phyloP scores from a whole-genome alignment of 805 yeast genomes.

The Jamesozyma gamospora region DNA sequence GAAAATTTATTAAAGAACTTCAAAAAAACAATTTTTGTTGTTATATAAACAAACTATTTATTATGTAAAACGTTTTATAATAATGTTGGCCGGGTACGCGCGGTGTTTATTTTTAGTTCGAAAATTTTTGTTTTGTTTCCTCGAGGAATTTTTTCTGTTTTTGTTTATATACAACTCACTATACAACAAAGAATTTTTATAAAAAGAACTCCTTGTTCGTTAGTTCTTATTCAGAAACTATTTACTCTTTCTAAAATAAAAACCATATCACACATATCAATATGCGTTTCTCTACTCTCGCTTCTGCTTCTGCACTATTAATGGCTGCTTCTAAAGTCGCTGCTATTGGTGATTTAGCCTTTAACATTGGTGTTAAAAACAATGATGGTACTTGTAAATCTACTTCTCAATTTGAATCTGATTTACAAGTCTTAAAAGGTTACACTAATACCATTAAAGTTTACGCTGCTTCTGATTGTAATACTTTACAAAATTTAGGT shows the following conservation, averaged over 20 bases:
- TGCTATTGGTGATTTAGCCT: conserved; percentile 66
- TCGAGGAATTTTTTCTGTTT: too few species aligned
- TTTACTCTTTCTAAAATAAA: too few species aligned
- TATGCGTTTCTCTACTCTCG: conserved; percentile 31
- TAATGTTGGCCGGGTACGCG: too few species aligned
- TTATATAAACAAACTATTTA: too few species aligned
- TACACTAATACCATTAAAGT: conserved; percentile 67
- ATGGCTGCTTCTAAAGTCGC: conserved; percentile 37
- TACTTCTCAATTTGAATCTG: conserved; percentile 58
- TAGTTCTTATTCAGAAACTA: too few species aligned
- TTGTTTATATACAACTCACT: too few species aligned
- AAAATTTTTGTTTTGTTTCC: too few species aligned
- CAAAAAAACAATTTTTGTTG: too few species aligned
- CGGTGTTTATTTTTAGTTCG: too few species aligned
- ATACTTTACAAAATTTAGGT: conserved; percentile 73
- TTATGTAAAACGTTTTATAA: too few species aligned
- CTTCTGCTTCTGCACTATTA: conserved; percentile 34
- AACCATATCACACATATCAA: not conserved
- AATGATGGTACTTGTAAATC: conserved; percentile 68
- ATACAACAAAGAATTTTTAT: too few species aligned
- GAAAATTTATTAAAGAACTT: conserved; percentile 61
- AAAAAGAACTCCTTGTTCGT: too few species aligned
- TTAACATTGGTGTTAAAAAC: conserved; percentile 79
- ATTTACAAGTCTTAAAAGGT: conserved; percentile 47
- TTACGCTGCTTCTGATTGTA: conserved; percentile 90